phyloP scores from a whole-genome alignment of 495 filamentous ascomycete genomes.

The Lasiosphaeris hirsuta region DNA sequence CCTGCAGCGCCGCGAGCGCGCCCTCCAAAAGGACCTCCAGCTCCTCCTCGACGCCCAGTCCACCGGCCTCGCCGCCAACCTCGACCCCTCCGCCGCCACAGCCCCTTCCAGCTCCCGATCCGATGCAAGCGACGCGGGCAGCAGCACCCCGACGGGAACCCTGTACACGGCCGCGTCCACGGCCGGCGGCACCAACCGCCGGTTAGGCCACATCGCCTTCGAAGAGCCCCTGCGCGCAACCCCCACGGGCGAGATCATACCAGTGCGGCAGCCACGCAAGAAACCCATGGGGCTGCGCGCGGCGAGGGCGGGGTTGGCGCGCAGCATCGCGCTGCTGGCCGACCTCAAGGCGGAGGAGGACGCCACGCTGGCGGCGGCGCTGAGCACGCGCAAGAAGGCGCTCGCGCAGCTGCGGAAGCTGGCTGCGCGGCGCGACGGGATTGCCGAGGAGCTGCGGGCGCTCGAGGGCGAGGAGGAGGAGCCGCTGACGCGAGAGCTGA shows the following conservation, averaged over 20 bases:
- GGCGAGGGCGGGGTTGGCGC: constrained; percentile 68
- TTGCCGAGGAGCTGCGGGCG: constrained; percentile 38
- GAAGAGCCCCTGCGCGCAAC: constrained; percentile 24
- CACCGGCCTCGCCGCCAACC: constrained; percentile 55
- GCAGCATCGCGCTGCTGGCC: constrained; percentile 68
- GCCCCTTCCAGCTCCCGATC: constrained; percentile 5
- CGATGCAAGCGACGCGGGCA: constrained; percentile 32
- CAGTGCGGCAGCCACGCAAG: constrained; percentile 59
- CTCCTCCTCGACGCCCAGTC: constrained; percentile 80
- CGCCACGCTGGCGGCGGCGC: constrained; percentile 54
- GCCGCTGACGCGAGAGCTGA: constrained; percentile 56
- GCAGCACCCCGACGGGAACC: constrained; percentile 34
- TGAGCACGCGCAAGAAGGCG: constrained; percentile 55
- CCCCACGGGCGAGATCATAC: constrained; percentile 44
- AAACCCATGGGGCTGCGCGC: constrained; percentile 57
- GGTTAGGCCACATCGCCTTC: constrained; percentile 21
- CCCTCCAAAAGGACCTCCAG: constrained; percentile 76
- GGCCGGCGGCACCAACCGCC: constrained; percentile 12
- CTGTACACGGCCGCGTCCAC: constrained; percentile 6
- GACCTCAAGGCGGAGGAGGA: constrained; percentile 70
- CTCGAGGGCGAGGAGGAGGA: constrained; percentile 40
- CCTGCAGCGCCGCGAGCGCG: constrained; percentile 46
- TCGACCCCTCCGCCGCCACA: constrained; percentile 18
- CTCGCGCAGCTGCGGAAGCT: constrained; percentile 61
- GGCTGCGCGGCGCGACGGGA: constrained; percentile 48